phyloP scores from a whole-genome alignment of 768 basidiomycete species.

The Tephrocybe sp. region DNA sequence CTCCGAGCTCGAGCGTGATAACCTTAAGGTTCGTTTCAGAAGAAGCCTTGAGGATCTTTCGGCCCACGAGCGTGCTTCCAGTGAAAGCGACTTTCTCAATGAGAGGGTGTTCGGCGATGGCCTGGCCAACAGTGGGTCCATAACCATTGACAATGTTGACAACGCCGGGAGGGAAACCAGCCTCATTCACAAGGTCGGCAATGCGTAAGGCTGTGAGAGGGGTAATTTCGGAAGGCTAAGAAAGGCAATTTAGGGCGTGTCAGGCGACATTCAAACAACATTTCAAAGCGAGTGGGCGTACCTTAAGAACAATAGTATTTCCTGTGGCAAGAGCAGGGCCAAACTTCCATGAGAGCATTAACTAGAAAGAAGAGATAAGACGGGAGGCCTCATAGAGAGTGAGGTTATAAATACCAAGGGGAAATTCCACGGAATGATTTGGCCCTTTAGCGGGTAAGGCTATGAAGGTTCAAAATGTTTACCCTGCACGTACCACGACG shows the following conservation, averaged over 20 bases:
- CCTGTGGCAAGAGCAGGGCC: conserved; percentile 39
- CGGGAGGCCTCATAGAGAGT: neutral
- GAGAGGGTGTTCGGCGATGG: conserved; percentile 53
- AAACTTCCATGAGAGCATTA: conserved; percentile 27
- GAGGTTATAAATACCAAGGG: conserved; percentile 20
- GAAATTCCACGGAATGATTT: conserved; percentile 62
- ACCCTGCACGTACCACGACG: conserved; percentile 33
- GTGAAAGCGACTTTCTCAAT: conserved; percentile 84
- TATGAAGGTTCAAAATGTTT: neutral
- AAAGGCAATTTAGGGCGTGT: neutral
- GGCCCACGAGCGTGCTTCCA: conserved; percentile 76
- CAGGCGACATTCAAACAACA: neutral
- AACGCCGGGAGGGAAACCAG: conserved; percentile 71
- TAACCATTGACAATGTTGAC: conserved; percentile 69
- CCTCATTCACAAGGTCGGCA: conserved; percentile 52
- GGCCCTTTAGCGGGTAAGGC: conserved; percentile 20
- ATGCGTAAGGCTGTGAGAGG: conserved; percentile 57
- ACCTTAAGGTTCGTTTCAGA: conserved; percentile 82
- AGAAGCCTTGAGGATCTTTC: conserved; percentile 77
- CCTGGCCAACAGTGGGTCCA: conserved; percentile 57
- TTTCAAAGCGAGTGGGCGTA: neutral
- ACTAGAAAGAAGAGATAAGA: conserved; percentile 6
- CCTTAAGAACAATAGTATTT: conserved; percentile 59
- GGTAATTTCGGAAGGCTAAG: conserved; percentile 62
- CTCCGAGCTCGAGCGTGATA: conserved; percentile 80